Conservation (phyloP, 1,284 basidiomycete species). For the Cryptococcus sp. region DNA sequence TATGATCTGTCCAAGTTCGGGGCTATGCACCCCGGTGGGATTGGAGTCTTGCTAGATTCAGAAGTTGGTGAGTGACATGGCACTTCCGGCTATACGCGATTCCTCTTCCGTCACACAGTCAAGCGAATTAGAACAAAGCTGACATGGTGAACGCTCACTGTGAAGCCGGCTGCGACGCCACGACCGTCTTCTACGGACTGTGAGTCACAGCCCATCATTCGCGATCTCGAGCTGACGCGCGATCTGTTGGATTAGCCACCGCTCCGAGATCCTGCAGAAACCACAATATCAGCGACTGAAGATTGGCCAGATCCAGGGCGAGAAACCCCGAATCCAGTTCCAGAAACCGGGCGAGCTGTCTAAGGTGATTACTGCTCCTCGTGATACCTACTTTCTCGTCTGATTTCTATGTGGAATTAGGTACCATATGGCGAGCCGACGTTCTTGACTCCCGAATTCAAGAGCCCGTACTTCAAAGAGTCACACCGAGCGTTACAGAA, state of each 20-base stretch:
- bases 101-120: background rate
- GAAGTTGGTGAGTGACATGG: constrained; percentile 64
- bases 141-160: background rate
- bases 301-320: constrained; percentile 69
- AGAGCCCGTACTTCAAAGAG: constrained; percentile 81
- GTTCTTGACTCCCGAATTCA: constrained; percentile 77
- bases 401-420: constrained; percentile 19
- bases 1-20: constrained; percentile 78
- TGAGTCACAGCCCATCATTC: constrained; percentile 13
- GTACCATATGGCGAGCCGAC: constrained; percentile 83
- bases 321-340: constrained; percentile 61
- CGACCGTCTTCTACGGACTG: constrained; percentile 79
- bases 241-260: constrained; percentile 55
- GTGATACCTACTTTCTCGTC: background rate
- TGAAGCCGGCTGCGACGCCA: constrained; percentile 76
- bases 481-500: constrained; percentile 54
- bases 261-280: constrained; percentile 72
- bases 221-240: background rate
- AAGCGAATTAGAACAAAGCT: background rate
- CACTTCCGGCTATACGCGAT: constrained; percentile 1
- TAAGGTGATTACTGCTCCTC: constrained; percentile 21
- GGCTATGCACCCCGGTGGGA: constrained; percentile 78
- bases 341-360: constrained; percentile 62
- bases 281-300: constrained; percentile 70
- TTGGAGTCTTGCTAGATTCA: constrained; percentile 68